Evolutionary conservation across 1,284 basidiomycete species (phyloP).

Genomic region (Ustilago hordei): DNA sequence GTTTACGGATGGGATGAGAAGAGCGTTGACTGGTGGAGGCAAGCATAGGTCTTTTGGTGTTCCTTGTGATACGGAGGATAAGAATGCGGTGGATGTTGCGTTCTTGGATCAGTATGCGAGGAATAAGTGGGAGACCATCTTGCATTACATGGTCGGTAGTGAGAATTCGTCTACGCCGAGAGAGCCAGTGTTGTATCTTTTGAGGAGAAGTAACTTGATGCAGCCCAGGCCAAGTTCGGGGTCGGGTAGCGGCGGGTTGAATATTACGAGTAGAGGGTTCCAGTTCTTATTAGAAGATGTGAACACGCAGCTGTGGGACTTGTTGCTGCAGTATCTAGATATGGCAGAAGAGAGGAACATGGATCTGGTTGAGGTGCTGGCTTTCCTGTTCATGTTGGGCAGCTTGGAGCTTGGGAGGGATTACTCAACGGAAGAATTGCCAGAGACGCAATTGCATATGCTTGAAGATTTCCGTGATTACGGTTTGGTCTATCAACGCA

Average conservation of each 20-base stretch:
- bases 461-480: slow-evolving; percentile 93
- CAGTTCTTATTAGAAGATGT: slow-evolving; percentile 96
- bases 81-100: slow-evolving; percentile 74
- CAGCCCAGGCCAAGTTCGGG: slow-evolving; percentile 32
- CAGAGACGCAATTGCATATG: slow-evolving; percentile 84
- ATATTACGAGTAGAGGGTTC: slow-evolving; percentile 94
- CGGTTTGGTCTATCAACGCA: slow-evolving; percentile 81
- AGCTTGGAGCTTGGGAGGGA: slow-evolving; percentile 63
- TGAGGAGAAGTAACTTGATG: slow-evolving; percentile 90
- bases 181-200: slow-evolving; percentile 82
- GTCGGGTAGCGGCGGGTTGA: slow-evolving; percentile 57
- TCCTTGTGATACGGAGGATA: slow-evolving; percentile 73
- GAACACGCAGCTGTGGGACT: slow-evolving; percentile 97
- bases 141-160: slow-evolving; percentile 98
- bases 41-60: slow-evolving; percentile 91
- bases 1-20: slow-evolving; percentile 69
- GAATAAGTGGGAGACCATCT: slow-evolving; percentile 95
- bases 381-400: slow-evolving; percentile 80
- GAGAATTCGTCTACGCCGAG: slow-evolving; percentile 80
- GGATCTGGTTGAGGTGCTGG: slow-evolving; percentile 92
- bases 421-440: slow-evolving; percentile 86
- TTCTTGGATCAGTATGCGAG: slow-evolving; percentile 86
- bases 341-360: slow-evolving; percentile 71
- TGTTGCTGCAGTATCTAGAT: slow-evolving; percentile 83
- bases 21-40: slow-evolving; percentile 74